These are phyloP conservation scores for Capsicum baccatum DNA, from an alignment of 257 asterid genomes.

Conservation along the genomic window DNA sequence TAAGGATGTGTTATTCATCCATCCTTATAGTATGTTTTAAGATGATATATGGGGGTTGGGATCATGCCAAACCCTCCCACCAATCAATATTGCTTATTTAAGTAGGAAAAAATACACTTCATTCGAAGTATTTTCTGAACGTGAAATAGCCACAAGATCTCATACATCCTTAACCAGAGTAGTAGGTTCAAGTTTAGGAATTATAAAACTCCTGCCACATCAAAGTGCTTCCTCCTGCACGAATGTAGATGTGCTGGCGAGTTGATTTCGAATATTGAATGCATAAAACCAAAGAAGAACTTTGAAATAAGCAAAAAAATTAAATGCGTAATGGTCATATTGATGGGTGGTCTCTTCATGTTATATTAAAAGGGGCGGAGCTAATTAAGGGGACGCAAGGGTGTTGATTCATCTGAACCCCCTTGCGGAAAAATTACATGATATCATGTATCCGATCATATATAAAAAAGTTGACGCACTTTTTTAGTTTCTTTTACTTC, in stretches of 20 bases:
- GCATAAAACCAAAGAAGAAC: neutral
- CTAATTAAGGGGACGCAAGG: neutral
- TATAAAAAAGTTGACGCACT: too few species aligned
- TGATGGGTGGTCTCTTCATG: neutral
- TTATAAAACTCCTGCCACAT: neutral
- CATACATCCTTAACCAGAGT: neutral
- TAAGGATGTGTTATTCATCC: neutral
- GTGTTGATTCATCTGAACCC: too few species aligned
- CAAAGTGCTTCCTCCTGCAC: neutral
- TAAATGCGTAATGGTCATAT: neutral
- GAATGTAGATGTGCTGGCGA: neutral
- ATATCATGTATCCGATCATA: neutral
- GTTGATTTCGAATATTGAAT: neutral
- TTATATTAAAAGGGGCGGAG: neutral
- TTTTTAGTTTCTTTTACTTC: too few species aligned
- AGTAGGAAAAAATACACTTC: neutral
- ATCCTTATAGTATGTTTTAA: neutral
- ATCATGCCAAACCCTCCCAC: neutral
- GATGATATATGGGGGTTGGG: neutral
- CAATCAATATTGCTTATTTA: neutral
- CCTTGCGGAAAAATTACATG: neutral
- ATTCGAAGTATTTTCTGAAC: neutral
- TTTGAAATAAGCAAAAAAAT: conserved; percentile 6
- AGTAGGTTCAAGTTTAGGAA: neutral
- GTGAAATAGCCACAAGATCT: neutral